Evolutionary conservation across 495 filamentous ascomycete species (phyloP).

Genomic region (Aspergillus hancockii): DNA sequence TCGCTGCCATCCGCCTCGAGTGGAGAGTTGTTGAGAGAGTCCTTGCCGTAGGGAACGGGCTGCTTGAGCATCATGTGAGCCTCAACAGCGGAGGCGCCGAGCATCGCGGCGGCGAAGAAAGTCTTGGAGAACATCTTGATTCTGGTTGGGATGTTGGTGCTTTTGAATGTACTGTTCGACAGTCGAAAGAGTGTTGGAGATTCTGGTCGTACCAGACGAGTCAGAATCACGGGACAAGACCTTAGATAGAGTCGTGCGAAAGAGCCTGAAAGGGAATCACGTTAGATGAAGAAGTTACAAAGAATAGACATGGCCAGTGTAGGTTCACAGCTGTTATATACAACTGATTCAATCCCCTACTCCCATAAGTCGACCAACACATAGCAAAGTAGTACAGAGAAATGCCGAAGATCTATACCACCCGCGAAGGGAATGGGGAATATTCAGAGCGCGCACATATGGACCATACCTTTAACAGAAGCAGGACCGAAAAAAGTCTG

Average conservation of each 20-base stretch:
- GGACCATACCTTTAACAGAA: slow-evolving; percentile 20
- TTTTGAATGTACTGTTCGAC: slow-evolving; percentile 28
- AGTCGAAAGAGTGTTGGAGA: slow-evolving; percentile 18
- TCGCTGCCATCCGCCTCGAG: slow-evolving; percentile 59
- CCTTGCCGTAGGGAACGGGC: slow-evolving; percentile 64
- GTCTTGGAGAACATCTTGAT: slow-evolving; percentile 45
- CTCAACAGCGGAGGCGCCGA: slow-evolving; percentile 51
- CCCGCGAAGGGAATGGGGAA: neutral
- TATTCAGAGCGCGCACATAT: neutral
- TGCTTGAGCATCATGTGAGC: slow-evolving; percentile 71
- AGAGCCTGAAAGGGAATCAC: slow-evolving; percentile 3
- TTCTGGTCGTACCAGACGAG: slow-evolving; percentile 48
- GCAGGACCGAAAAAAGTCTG: slow-evolving; percentile 7
- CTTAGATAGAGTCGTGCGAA: slow-evolving; percentile 1
- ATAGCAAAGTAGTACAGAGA: neutral
- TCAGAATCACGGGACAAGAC: slow-evolving; percentile 21
- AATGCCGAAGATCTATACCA: neutral
- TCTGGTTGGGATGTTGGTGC: slow-evolving; percentile 16
- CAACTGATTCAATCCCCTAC: neutral
- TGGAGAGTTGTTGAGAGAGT: slow-evolving; percentile 59
- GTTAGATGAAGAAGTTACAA: neutral
- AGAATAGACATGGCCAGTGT: neutral
- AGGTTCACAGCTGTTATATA: neutral
- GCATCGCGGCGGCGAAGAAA: slow-evolving; percentile 36
- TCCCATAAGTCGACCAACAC: neutral